Base-by-base conservation (phyloP, 306 rosid species). In the Erythrophleum fordii region DNA sequence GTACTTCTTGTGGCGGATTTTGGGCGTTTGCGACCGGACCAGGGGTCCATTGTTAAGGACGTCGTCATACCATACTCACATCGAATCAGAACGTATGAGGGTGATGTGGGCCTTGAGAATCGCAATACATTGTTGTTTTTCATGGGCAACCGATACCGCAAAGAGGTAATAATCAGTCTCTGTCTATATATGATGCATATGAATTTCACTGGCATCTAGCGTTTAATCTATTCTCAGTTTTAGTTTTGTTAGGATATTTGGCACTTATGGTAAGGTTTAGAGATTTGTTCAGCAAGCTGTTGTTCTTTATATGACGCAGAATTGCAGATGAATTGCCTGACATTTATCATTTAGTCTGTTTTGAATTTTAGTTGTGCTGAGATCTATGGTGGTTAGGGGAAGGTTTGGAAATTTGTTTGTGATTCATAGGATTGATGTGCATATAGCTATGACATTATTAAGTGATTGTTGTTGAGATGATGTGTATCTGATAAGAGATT, bases 81-180 rank as follows among this genome's bases (percentile, higher is more conserved):
- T 58, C 88, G 99, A 6, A 86, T 95, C 66, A 89, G 46, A 69
- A 37, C 76, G 14, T 93, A 85, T 51, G 69, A 17, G 0, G 99
- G 99, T 42, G 90, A 71, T 6, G 77, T 88, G 0, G 82, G 92
- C 6, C 70, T 91, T 39, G 85, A 66, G 12, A 72, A 82, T 35
- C 98, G 99, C 65, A 74, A 72, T 6, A 90, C 96, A 2, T 83
- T 91, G 89, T 55, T 94, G 82, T 95, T 95, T 85, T 95, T 95
- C 75, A 95, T 95, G 99, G 99, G 99, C 41, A 86, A 86, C 68
- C 93, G 99, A 13, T 89, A 77, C 59, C 97, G 99, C 28, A 95
- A 95, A 84, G 97, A 95, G 97, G 99, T 95, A 65, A 52, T 65
- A 16, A 53, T 66, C 1, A 17, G 28, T 53, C 1, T 2, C n/a